phyloP scores from a whole-genome alignment of 257 asterid species.

The Ophiorrhiza pumila region DNA sequence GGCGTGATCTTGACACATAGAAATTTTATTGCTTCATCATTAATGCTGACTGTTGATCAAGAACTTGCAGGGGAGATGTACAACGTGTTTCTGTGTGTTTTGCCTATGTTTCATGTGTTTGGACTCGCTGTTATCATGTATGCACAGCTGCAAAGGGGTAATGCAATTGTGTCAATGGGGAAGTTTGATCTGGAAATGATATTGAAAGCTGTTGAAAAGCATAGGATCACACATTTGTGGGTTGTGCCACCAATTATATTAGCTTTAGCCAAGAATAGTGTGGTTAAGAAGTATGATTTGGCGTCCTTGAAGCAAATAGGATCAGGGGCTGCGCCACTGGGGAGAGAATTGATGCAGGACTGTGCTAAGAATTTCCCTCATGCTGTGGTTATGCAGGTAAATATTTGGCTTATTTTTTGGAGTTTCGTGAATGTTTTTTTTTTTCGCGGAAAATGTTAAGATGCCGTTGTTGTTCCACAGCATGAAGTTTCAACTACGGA shows the following conservation, averaged over 20 bases:
- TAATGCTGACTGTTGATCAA: constrained; percentile 68
- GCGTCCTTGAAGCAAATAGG: constrained; percentile 71
- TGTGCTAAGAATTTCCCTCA: constrained; percentile 85
- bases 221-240: constrained; percentile 65
- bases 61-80: constrained; percentile 59
- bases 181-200: constrained; percentile 65
- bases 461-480: background rate
- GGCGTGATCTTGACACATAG: constrained; percentile 78
- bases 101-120: constrained; percentile 96
- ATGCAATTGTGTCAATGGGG: constrained; percentile 60
- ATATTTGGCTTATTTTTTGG: background rate
- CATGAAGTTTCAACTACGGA: background rate
- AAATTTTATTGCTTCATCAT: constrained; percentile 64
- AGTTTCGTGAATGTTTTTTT: background rate
- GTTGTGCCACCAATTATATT: constrained; percentile 86
- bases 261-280: constrained; percentile 61
- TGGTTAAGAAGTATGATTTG: constrained; percentile 56
- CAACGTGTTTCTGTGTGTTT: constrained; percentile 49
- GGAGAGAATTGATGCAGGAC: constrained; percentile 83
- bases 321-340: constrained; percentile 94
- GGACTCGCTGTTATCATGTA: constrained; percentile 69
- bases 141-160: constrained; percentile 85
- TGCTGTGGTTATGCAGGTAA: constrained; percentile 67
- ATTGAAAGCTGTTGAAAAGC: constrained; percentile 59
- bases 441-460: background rate